Evolutionary conservation across 257 asterid species (phyloP).

Genomic region (Craterostigma plantagineum): DNA sequence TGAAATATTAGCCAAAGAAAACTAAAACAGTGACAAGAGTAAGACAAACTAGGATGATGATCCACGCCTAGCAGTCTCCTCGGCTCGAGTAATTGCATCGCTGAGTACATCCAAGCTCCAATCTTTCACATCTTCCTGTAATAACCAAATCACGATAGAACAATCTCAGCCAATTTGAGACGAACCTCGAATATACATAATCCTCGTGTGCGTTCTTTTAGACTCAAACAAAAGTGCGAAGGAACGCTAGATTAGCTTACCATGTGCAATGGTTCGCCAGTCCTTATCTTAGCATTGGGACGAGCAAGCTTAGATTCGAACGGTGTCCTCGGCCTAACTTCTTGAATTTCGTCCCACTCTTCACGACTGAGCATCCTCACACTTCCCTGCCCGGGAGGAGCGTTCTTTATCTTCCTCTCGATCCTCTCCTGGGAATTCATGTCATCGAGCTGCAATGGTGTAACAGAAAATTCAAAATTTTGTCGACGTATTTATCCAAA

Average conservation of each 20-base stretch:
- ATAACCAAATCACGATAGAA: not conserved
- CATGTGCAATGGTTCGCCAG: slow-evolving; percentile 34
- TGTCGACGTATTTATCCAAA: not conserved
- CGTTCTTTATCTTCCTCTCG: slow-evolving; percentile 58
- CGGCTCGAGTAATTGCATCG: slow-evolving; percentile 67
- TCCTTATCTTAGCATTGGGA: slow-evolving; percentile 43
- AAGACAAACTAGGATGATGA: slow-evolving; percentile 5
- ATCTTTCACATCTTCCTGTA: slow-evolving; percentile 76
- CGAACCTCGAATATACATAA: not conserved
- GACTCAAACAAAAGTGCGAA: not conserved
- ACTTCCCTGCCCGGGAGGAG: slow-evolving; percentile 81
- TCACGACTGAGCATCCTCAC: slow-evolving; percentile 83
- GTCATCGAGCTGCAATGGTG: slow-evolving; percentile 53
- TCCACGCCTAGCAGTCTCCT: slow-evolving; percentile 50
- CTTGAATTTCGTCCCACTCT: slow-evolving; percentile 78
- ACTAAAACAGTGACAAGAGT: too few species aligned
- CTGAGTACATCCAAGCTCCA: slow-evolving; percentile 71
- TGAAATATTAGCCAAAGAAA: too few species aligned
- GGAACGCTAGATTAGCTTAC: slow-evolving; percentile 9
- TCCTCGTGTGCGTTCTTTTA: not conserved
- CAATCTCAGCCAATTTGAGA: not conserved
- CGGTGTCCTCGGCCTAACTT: slow-evolving; percentile 70
- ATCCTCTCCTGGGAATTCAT: slow-evolving; percentile 53
- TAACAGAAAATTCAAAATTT: not conserved
- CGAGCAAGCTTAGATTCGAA: slow-evolving; percentile 76